phyloP scores from a whole-genome alignment of 2,329 filamentous ascomycete genomes.

The Pseudogymnoascus destructans region DNA sequence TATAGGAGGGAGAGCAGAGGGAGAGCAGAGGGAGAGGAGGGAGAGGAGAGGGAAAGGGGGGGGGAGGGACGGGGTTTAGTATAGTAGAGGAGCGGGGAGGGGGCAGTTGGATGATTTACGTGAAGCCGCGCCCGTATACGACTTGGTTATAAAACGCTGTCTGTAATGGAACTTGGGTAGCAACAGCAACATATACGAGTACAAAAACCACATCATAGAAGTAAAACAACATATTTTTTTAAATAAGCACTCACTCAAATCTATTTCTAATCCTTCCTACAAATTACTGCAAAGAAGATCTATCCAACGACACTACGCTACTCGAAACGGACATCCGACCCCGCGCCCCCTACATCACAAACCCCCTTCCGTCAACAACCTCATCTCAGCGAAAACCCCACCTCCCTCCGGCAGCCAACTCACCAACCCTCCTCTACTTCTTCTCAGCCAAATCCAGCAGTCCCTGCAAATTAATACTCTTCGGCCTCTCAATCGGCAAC shows the following conservation, averaged over 20 bases:
- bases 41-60: too few relatives aligned
- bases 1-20: neutral
- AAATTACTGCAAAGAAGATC: neutral
- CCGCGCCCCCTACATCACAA: neutral
- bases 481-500: conserved; percentile 90
- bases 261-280: neutral
- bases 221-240: neutral
- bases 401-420: neutral
- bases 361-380: neutral
- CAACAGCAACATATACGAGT: neutral
- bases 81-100: too few relatives aligned
- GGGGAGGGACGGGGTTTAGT: too few relatives aligned
- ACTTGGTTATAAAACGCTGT: neutral
- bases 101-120: neutral
- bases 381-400: neutral
- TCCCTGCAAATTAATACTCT: conserved; percentile 89
- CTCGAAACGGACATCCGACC: neutral
- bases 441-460: conserved; percentile 55
- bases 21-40: too few relatives aligned
- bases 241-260: neutral
- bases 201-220: neutral
- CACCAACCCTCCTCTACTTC: conserved; percentile 22
- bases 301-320: neutral
- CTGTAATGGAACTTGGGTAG: neutral
- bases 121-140: neutral